These are phyloP conservation scores for Pythium brassicae DNA, from an alignment of 352 stramenopile species.

Conservation along the genomic window DNA sequence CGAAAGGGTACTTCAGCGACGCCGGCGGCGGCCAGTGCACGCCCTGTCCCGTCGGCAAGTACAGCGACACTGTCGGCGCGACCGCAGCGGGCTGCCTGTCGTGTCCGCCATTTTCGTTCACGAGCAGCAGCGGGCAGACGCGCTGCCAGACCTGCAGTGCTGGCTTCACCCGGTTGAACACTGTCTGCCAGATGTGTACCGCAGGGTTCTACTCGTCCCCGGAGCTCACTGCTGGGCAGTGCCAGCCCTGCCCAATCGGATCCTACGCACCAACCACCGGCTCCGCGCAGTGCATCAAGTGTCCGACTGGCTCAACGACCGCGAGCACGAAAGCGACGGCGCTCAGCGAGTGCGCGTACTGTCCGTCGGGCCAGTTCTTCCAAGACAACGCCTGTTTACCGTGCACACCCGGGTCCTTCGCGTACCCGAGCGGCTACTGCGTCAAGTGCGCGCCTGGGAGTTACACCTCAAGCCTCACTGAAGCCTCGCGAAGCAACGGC, in stretches of 20 bases:
- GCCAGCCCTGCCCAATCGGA: constrained; percentile 35
- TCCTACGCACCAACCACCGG: constrained; percentile 25
- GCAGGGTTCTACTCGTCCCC: constrained; percentile 30
- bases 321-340: constrained; percentile 16
- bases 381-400: constrained; percentile 23
- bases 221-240: constrained; percentile 25
- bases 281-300: constrained; percentile 22
- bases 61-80: constrained; percentile 18
- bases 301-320: constrained; percentile 34
- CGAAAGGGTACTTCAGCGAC: constrained; percentile 56
- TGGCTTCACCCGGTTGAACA: constrained; percentile 21
- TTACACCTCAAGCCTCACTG: constrained; percentile 20
- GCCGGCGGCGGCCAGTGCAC: constrained; percentile 23
- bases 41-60: constrained; percentile 50
- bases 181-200: constrained; percentile 29
- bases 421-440: constrained; percentile 25
- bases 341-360: constrained; percentile 28
- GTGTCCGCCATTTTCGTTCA: constrained; percentile 38
- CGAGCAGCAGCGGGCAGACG: constrained; percentile 24
- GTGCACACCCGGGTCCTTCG: constrained; percentile 20
- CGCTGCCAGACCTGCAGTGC: constrained; percentile 22
- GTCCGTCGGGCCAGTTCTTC: constrained; percentile 23
- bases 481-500: constrained; percentile 7
- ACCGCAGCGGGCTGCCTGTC: constrained; percentile 19
- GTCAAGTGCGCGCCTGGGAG: constrained; percentile 36